Conservation (phyloP, 306 rosid genomes). For the Argentina anserina region DNA sequence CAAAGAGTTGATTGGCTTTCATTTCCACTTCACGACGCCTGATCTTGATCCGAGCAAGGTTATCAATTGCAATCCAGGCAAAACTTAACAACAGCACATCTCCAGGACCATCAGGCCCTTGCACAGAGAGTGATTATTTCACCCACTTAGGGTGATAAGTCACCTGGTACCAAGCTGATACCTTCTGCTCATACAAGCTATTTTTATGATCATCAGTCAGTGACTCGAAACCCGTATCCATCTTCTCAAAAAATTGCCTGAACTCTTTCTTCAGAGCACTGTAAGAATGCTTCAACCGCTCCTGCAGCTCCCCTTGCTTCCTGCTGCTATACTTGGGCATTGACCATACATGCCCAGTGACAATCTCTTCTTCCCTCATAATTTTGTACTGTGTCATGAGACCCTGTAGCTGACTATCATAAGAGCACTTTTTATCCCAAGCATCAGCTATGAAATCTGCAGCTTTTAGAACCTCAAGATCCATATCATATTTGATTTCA, state of each 20-base stretch:
- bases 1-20: conserved; percentile 59
- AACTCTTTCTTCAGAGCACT: conserved; percentile 70
- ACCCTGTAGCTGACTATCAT: conserved; percentile 64
- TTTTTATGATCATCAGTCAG: conserved; percentile 62
- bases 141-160: conserved; percentile 82
- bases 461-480: conserved; percentile 55
- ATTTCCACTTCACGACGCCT: conserved; percentile 22
- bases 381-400: conserved; percentile 75
- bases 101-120: conserved; percentile 34
- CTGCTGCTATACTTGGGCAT: conserved; percentile 78
- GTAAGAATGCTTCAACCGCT: conserved; percentile 83
- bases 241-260: conserved; percentile 58
- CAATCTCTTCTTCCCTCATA: conserved; percentile 77
- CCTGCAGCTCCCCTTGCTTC: conserved; percentile 91
- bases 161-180: conserved; percentile 86
- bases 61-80: conserved; percentile 81
- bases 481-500: conserved; percentile 53
- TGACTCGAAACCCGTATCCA: conserved; percentile 36
- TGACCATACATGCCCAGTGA: conserved; percentile 89
- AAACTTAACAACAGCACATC: conserved; percentile 58
- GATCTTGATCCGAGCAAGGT: conserved; percentile 78
- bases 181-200: conserved; percentile 61
- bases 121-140: conserved; percentile 38
- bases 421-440: conserved; percentile 65
- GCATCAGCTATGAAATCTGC: conserved; percentile 60